Percentiles rank a stretch among this genome's conserved stretches.
phyloP scores from a whole-genome alignment of 371 early-diverging fungal species.

The Rhizopus sp. region DNA sequence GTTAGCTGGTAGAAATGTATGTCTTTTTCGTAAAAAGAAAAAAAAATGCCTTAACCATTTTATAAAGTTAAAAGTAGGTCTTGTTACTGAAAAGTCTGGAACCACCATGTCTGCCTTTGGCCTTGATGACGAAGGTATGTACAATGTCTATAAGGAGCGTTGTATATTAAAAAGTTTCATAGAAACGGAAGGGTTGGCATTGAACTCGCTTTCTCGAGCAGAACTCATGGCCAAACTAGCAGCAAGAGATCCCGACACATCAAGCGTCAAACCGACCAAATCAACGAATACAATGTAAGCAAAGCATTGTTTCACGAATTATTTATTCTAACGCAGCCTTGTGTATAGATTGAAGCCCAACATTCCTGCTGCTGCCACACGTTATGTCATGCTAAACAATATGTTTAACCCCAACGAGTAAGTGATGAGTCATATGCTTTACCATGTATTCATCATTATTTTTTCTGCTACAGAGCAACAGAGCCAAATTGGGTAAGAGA shows the following conservation, averaged over 20 bases:
- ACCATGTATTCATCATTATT: not conserved
- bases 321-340: not conserved
- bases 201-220: constrained; percentile 77
- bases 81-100: constrained; percentile 70
- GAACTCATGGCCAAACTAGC: constrained; percentile 89
- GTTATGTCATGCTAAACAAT: constrained; percentile 80
- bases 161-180: not conserved
- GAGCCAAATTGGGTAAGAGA: constrained; percentile 88
- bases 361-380: constrained; percentile 49
- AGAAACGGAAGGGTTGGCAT: constrained; percentile 70
- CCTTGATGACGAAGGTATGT: constrained; percentile 60
- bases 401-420: constrained; percentile 94
- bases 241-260: constrained; percentile 37
- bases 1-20: constrained; percentile 71
- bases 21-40: constrained; percentile 14
- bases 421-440: constrained; percentile 20
- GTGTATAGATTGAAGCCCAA: constrained; percentile 37
- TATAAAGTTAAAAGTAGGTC: constrained; percentile 76
- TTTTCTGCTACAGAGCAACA: constrained; percentile 65
- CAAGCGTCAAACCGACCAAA: not conserved
- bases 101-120: constrained; percentile 29
- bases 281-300: constrained; percentile 2
- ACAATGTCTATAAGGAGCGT: not conserved
- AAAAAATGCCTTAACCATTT: not conserved
- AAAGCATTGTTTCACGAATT: constrained; percentile 3